Evolutionary conservation across 2,329 filamentous ascomycete species (phyloP), one percentile per base, ranked within the genome.

Genomic region (Fusarium sp.): DNA sequence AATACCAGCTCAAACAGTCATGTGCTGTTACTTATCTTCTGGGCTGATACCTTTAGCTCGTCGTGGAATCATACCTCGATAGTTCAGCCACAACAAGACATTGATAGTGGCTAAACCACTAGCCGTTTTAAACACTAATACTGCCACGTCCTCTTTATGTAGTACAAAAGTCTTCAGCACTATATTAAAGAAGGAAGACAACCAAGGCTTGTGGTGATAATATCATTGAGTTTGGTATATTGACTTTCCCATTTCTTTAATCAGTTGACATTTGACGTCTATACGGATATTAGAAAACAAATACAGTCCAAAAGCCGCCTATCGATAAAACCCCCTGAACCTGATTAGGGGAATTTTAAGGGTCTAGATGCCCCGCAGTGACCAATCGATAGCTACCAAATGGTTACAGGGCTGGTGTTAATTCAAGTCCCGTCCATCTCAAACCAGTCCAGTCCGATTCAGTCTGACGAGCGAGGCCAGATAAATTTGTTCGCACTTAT

Each of bases 361-460:
- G 71, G 56, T 69, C 63, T 56, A 45, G 50, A 56, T 58, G 61
- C 67, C 70, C 72, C 67, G 60, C 68, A 55, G 46, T 43, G 51
- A 53, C 72, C 72, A 74, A 74, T 74, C 58, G 70, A 72, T 43
- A 58, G 51, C 56, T 64, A 62, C 55, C 54, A 68, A 68, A 65
- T 59, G 51, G 65, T 70, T 67, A 47, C 70, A 74, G 62, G 59
- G 62, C 65, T 68, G 54, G 61, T 45, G 47, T 56, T 54, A 45
- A 56, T 54, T 50, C 59, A 26, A 64, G 41, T 46, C 48, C 44
- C 32, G 28, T 47, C 44, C 50, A 46, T 64, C 65, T 54, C 64
- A 57, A 50, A 32, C 30, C 44, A 43, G 28, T 47, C 44, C 50
- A 46, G 64, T 67, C 57, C 64, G 55, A 51, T 71, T 56, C 57